Evolutionary conservation across 1,139 yeast species (phyloP), one percentile per base, ranked within the genome.

Genomic region (Komagataea norvegica): DNA sequence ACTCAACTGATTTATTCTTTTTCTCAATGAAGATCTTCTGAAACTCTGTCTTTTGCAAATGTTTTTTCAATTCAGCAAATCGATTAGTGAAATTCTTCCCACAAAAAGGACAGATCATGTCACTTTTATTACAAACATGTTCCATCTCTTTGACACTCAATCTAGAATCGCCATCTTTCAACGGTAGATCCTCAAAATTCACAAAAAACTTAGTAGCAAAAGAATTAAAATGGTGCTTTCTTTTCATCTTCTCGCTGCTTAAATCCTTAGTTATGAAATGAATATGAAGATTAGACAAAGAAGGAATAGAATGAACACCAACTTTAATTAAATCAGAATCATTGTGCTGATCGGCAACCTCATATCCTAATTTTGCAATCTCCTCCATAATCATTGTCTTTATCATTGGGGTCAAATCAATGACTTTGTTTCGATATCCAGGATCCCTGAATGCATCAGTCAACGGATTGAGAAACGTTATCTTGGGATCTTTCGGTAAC

Each of bases 241-340:
- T 66, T 54, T 82, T 84, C 61, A 84, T 40, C 19, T 66, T 48
- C 0, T 61, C 60, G 6, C 85, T 74, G 49, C 65, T 51, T 52
- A 81, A 70, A 57, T 85, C 95, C 34, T 62, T 67, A 0, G 89
- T 76, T 34, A 85, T 67, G 11, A 85, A 75, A 60, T 85, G 95
- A 20, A 85, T 64, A 52, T 85, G 95, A 26, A 84, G 55, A 52
- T 85, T 82, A 32, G 59, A 59, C 68, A 85, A 54, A 1, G 89
- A 79, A 2, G 95, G 95, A 2, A 71, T 70, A 3, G 83, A 62
- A 57, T 85, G 95, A 17, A 84, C 70, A 0, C 95, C 93, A 3
- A 68, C 70, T 42, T 63, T 63, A n/a, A 84, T 62, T 41, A 68
- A 72, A 0, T 54, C 49, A 4, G n/a, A n/a, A n/a, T 37, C 32